Percentiles rank a stretch among this genome's conserved stretches.
Evolutionary conservation across 352 stramenopile genomes (phyloP).

Genomic region (Phytophthora tubulina): DNA sequence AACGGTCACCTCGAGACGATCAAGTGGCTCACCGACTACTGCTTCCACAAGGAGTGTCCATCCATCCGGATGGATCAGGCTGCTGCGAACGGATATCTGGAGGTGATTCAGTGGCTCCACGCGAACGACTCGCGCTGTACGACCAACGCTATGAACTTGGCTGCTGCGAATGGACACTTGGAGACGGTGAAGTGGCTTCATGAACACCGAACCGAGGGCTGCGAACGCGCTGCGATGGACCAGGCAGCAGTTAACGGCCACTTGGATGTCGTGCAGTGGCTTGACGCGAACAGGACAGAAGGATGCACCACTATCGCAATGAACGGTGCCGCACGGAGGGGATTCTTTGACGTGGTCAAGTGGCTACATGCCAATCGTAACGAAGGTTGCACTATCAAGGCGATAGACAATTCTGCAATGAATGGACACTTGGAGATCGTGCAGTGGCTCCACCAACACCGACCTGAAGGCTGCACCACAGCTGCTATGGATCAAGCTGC

Average conservation of each 20-base stretch:
- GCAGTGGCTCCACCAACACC: constrained; percentile 38
- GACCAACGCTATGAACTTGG: constrained; percentile 42
- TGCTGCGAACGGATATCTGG: constrained; percentile 51
- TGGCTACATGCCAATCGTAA: constrained; percentile 33
- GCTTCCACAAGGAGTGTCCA: constrained; percentile 34
- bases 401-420: constrained; percentile 43
- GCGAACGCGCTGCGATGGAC: constrained; percentile 37
- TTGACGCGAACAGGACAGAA: constrained; percentile 26
- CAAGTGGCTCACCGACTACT: constrained; percentile 48
- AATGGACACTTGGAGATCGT: constrained; percentile 40
- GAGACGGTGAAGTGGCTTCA: constrained; percentile 37
- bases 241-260: constrained; percentile 38
- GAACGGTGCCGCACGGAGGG: constrained; percentile 32
- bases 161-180: constrained; percentile 30
- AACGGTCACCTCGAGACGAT: constrained; percentile 53
- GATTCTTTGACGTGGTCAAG: constrained; percentile 35
- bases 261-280: constrained; percentile 38
- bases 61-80: constrained; percentile 50
- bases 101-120: constrained; percentile 32
- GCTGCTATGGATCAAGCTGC: constrained; percentile 37
- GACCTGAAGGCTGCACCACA: constrained; percentile 32
- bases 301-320: constrained; percentile 39
- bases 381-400: constrained; percentile 37
- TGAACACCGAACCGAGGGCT: constrained; percentile 34
- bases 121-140: constrained; percentile 36